Evolutionary conservation across 352 stramenopile genomes (phyloP).

Genomic region (Phytophthora chlamydospora): DNA sequence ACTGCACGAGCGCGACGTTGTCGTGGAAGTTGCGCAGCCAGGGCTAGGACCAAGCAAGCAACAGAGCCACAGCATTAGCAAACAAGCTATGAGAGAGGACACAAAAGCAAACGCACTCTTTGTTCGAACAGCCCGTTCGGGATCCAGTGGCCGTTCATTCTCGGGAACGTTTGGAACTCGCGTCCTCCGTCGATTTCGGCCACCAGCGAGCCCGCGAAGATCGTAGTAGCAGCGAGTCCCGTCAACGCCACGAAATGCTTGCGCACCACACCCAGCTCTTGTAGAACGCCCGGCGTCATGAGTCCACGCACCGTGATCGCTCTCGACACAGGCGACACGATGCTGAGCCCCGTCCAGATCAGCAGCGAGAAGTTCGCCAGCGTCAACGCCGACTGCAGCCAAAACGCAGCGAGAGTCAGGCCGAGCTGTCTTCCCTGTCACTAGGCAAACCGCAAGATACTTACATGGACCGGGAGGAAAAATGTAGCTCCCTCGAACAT

Average conservation of each 20-base stretch:
- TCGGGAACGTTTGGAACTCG: slow-evolving; percentile 97
- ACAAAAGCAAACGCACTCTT: slow-evolving; percentile 31
- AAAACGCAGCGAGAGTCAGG: neutral
- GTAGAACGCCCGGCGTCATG: slow-evolving; percentile 44
- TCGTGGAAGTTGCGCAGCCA: slow-evolving; percentile 95
- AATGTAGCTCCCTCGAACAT: slow-evolving; percentile 44
- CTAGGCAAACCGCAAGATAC: slow-evolving; percentile 1
- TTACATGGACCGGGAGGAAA: slow-evolving; percentile 55
- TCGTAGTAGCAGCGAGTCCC: slow-evolving; percentile 43
- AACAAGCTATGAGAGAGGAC: neutral
- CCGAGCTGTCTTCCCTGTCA: neutral
- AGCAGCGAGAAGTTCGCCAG: slow-evolving; percentile 69
- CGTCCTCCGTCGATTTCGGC: slow-evolving; percentile 96
- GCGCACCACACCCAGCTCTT: slow-evolving; percentile 61
- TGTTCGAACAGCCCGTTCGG: slow-evolving; percentile 74
- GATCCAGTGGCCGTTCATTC: slow-evolving; percentile 92
- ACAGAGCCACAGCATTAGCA: neutral
- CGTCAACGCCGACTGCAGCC: slow-evolving; percentile 53
- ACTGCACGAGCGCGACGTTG: slow-evolving; percentile 96
- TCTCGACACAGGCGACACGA: slow-evolving; percentile 57
- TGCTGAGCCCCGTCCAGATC: slow-evolving; percentile 65
- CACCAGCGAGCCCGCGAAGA: slow-evolving; percentile 67
- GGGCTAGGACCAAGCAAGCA: slow-evolving; percentile 38
- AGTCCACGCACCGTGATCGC: slow-evolving; percentile 63
- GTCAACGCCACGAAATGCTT: slow-evolving; percentile 58